Base-by-base conservation (phyloP, 345 rosid species). In the Ailanthus altissimus region DNA sequence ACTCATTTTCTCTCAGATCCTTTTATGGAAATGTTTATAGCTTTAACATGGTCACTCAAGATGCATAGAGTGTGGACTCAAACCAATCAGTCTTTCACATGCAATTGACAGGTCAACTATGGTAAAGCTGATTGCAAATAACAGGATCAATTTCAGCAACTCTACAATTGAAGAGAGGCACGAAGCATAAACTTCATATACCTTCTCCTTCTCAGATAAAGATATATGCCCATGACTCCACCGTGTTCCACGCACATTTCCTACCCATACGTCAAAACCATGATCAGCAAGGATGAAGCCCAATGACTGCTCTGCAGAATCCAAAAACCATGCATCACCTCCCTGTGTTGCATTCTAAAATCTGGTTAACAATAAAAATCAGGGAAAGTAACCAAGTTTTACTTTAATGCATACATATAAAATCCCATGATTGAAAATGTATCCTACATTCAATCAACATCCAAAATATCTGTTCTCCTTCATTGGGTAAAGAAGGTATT, bases 241-340 rank as follows among this genome's bases (percentile, higher is more conserved):
- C 50, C 88, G 92, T 25, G 98, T 95, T 57, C 98, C 99, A 59
- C 99, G 97, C 57, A 90, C 98, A 84, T 89, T 95, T 21, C 86
- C 97, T 51, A 91, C 91, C 99, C 98, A 95, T 20, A 95, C 94
- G 84, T 93, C 99, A 77, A 90, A 93, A 51, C 97, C 98, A 54
- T 87, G 85, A 82, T 93, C 97, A 42, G 97, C 99, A 70, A 95
- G 94, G 81, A 95, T 77, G 81, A 89, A 92, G 70, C 99, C 98
- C 67, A 90, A 73, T 1, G 98, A 93, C 73, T 90, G 88, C 72
- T 90, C 81, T 0, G 91, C 80, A 12, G 91, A 82, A 79, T 91
- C 79, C 86, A 95, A 83, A 78, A 95, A 95, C 97, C 96, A 93
- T 1, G 67, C 87, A 84, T 95, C 99, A 78, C 98, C 99, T 72